Conservation (phyloP, 2,329 filamentous ascomycete genomes). For the Zasmidium angulare region DNA sequence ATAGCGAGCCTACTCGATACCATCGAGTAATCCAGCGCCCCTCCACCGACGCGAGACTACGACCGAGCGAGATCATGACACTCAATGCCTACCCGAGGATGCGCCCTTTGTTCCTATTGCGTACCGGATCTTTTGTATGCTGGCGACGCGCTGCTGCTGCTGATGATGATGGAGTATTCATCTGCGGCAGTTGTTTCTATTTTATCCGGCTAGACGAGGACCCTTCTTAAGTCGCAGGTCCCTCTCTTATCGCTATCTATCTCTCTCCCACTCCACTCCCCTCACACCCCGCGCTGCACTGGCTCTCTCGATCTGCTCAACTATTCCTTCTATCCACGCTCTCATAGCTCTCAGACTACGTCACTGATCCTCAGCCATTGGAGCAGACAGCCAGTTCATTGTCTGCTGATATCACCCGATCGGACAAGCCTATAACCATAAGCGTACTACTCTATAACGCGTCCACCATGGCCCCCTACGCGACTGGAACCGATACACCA, state of each 20-base stretch:
- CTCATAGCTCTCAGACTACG: slow-evolving; percentile 1
- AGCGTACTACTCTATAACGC: not conserved
- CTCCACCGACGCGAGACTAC: not conserved
- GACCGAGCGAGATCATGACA: not conserved
- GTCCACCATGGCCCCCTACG: slow-evolving; percentile 31
- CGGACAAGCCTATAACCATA: not conserved
- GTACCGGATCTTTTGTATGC: slow-evolving; percentile 4
- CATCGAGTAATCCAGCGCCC: slow-evolving; percentile 23
- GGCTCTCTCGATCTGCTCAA: not conserved
- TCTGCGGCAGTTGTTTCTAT: not conserved
- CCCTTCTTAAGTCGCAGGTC: not conserved
- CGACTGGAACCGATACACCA: slow-evolving; percentile 29
- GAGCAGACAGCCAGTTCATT: not conserved
- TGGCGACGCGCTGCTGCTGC: slow-evolving; percentile 1
- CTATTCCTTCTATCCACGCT: not conserved
- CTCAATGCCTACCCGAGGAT: slow-evolving; percentile 6
- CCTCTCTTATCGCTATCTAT: not conserved
- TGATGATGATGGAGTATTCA: not conserved
- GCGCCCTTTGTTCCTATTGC: slow-evolving; percentile 16
- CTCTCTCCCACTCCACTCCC: slow-evolving; percentile 15
- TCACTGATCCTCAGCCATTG: not conserved
- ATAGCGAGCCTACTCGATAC: slow-evolving; percentile 16
- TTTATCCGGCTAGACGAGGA: slow-evolving; percentile 15
- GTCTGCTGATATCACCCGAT: not conserved
- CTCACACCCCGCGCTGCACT: slow-evolving; percentile 5